phyloP scores from a whole-genome alignment of 1,284 basidiomycete genomes.

The Ceratobasidium sp. region DNA sequence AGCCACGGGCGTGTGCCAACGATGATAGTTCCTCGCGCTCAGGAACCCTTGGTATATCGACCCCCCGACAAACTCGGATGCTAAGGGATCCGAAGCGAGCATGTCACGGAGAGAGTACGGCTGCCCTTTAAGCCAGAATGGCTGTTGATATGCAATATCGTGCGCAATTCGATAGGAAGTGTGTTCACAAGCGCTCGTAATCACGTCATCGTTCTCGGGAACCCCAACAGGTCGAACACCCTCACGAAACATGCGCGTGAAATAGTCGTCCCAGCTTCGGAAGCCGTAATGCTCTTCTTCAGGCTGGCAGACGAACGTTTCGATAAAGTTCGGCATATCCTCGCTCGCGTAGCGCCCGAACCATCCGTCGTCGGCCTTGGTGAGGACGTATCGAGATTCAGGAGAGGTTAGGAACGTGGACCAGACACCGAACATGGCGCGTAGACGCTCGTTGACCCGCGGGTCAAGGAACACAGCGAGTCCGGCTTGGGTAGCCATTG shows the following conservation, averaged over 20 bases:
- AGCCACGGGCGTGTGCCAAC: constrained; percentile 69
- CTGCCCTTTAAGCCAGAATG: constrained; percentile 67
- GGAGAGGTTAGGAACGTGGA: constrained; percentile 56
- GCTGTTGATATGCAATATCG: constrained; percentile 59
- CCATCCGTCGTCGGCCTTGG: constrained; percentile 53
- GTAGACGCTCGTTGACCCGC: constrained; percentile 28
- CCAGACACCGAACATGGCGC: constrained; percentile 52
- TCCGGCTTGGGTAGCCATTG: constrained; percentile 61
- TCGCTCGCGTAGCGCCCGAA: constrained; percentile 55
- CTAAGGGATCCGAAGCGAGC: constrained; percentile 58
- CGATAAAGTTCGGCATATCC: constrained; percentile 52
- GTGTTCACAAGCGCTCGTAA: constrained; percentile 54
- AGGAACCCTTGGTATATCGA: constrained; percentile 71
- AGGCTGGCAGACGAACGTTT: constrained; percentile 58
- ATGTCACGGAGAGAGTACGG: constrained; percentile 63
- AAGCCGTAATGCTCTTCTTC: constrained; percentile 56
- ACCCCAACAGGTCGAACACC: constrained; percentile 56
- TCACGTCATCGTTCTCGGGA: constrained; percentile 57
- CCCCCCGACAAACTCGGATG: constrained; percentile 63
- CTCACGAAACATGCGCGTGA: constrained; percentile 55
- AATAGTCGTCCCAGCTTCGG: constrained; percentile 60
- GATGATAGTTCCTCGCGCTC: constrained; percentile 65
- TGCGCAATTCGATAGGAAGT: constrained; percentile 53
- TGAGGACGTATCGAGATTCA: constrained; percentile 48
- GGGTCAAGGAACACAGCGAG: constrained; percentile 22